Evolutionary conservation across 306 rosid genomes (phyloP).

Genomic region (Hylodesmum podocarpum): DNA sequence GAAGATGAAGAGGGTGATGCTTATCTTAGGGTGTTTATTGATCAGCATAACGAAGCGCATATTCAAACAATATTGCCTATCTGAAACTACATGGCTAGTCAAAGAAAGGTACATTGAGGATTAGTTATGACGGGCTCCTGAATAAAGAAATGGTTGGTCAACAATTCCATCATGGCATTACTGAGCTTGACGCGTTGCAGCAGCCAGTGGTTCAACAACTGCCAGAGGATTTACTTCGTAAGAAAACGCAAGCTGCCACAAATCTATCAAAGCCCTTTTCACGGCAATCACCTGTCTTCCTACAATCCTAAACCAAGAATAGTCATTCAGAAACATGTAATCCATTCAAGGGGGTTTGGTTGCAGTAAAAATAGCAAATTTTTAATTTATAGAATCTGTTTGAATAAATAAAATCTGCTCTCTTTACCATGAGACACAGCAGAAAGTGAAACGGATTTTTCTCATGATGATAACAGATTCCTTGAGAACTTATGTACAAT

Average conservation of each 20-base stretch:
- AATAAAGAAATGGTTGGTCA: slow-evolving; percentile 24
- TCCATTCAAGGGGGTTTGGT: slow-evolving; percentile 6
- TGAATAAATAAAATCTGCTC: neutral
- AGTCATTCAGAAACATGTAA: slow-evolving; percentile 15
- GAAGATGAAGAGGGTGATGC: neutral
- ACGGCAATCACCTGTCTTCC: slow-evolving; percentile 41
- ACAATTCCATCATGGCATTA: slow-evolving; percentile 29
- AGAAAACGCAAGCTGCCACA: slow-evolving; percentile 93
- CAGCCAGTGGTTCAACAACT: slow-evolving; percentile 60
- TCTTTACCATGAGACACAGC: neutral
- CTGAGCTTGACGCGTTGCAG: slow-evolving; percentile 41
- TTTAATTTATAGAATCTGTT: neutral
- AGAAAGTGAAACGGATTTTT: neutral
- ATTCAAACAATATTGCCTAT: slow-evolving; percentile 7
- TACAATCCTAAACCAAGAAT: slow-evolving; percentile 44
- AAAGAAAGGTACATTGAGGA: neutral
- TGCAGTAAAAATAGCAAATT: neutral
- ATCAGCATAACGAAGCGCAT: slow-evolving; percentile 18
- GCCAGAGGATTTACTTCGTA: slow-evolving; percentile 91
- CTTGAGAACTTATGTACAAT: neutral
- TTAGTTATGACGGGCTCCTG: slow-evolving; percentile 9
- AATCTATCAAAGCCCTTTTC: slow-evolving; percentile 64
- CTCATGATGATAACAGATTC: neutral
- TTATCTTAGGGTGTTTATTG: neutral
- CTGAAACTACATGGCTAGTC: neutral